Evolutionary conservation across 2,329 filamentous ascomycete species (phyloP), one percentile per base, ranked within the genome.

Genomic region (Colletotrichum phormii): DNA sequence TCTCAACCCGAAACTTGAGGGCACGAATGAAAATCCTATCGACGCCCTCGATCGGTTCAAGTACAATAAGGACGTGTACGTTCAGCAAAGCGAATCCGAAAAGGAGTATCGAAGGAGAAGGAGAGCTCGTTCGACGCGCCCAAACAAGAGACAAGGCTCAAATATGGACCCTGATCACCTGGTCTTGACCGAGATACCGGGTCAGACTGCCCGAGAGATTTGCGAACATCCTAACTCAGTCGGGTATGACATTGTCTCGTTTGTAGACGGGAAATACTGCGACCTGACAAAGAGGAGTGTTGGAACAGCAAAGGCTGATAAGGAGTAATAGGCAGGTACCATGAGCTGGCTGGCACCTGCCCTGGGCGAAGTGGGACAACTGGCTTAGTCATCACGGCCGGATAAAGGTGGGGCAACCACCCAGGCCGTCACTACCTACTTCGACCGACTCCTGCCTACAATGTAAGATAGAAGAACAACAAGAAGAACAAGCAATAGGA

Each of bases 11-110:
- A 64, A 55, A 11, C 64, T 53, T 9, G 55, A 75, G 9, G 75
- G 75, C 4, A 49, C 59, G 1, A 71, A 75, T n/a, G 60, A 74
- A 54, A n/a, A 71, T 3, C 69, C 75, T 1, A 73, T 74, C 29
- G 63, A 64, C 26, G 75, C 75, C 33, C 67, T 75, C 15, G 72
- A 76, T 58, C 63, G 71, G 54, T 13, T 60, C 33, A 13, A 24
- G 24, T 60, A 61, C 46, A 8, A 75, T n/a, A 74, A 74, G 59
- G 31, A 63, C 12, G 71, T 74, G 35, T 70, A 53, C 66, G 26
- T 67, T 12, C 24, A 67, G 35, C 70, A 66, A 49, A 72, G 69
- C 54, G 67, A 66, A 49, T 26, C 55, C 4, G 26, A 13, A 1
- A 24, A 11, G 29, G 29, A 35, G 8, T 60, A 51, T 15, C 33